These are phyloP conservation scores for Solanum tarijense DNA, from an alignment of 257 asterid genomes.

Conservation along the genomic window DNA sequence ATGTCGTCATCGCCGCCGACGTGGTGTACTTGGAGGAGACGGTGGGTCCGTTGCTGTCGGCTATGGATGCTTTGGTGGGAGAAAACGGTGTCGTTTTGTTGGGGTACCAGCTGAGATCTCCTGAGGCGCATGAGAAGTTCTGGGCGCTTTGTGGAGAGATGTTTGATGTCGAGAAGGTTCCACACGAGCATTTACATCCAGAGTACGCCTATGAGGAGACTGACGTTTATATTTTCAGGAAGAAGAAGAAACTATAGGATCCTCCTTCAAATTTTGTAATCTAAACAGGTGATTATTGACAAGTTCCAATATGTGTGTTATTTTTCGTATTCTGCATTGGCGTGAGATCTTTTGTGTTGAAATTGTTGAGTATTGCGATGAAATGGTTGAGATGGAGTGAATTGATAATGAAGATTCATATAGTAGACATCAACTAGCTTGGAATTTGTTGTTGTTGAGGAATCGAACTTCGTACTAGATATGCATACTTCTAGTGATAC, in stretches of 20 bases:
- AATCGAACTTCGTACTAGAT: not conserved
- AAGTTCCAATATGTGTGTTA: not conserved
- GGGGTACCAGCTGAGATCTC: slow-evolving; percentile 84
- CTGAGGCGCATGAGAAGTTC: slow-evolving; percentile 71
- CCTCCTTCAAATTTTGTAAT: not conserved
- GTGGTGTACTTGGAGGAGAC: slow-evolving; percentile 90
- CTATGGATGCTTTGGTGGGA: slow-evolving; percentile 57
- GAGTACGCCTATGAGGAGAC: slow-evolving; percentile 84
- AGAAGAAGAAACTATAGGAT: not conserved
- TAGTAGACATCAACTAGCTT: too few relatives aligned
- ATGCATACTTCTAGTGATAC: not conserved
- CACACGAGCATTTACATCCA: slow-evolving; percentile 78
- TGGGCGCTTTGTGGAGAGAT: slow-evolving; percentile 50
- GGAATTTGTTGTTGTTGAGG: too few relatives aligned
- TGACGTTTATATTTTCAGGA: slow-evolving; percentile 50
- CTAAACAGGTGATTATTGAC: not conserved
- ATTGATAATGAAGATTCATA: too few relatives aligned
- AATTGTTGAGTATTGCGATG: not conserved
- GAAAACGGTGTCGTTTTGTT: slow-evolving; percentile 77
- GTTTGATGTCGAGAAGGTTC: slow-evolving; percentile 67
- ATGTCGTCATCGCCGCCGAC: slow-evolving; percentile 71
- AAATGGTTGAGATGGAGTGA: too few relatives aligned
- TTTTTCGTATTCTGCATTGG: not conserved
- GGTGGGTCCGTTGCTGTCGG: slow-evolving; percentile 53
- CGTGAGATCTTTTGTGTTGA: not conserved